A percentile compares a stretch with the other conserved stretches of the same genome.
phyloP scores from a whole-genome alignment of 352 stramenopile species.

The Phytopythium vexans region DNA sequence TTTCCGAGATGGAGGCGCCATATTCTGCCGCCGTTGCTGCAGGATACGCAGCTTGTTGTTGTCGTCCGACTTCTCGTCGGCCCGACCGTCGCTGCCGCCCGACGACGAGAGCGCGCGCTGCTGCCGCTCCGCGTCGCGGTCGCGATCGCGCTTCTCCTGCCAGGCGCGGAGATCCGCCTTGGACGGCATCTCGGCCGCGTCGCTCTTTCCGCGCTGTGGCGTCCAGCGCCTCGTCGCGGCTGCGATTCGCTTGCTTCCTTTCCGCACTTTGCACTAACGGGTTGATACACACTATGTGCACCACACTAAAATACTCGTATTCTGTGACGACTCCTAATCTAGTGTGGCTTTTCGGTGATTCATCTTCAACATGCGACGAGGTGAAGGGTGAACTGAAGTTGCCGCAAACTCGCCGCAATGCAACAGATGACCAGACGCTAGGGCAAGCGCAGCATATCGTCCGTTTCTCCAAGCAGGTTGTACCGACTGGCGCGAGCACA shows the following conservation, averaged over 20 bases:
- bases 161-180: constrained; percentile 27
- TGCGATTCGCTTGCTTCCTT: background rate
- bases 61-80: constrained; percentile 6
- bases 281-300: too few relatives aligned
- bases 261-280: background rate
- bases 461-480: too few relatives aligned
- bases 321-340: too few relatives aligned
- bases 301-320: too few relatives aligned
- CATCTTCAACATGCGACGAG: too few relatives aligned
- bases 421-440: too few relatives aligned
- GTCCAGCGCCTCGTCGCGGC: constrained; percentile 3
- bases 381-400: too few relatives aligned
- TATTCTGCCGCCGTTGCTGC: constrained; percentile 12
- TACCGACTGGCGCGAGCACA: too few relatives aligned
- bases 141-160: constrained; percentile 11
- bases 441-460: too few relatives aligned
- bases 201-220: constrained; percentile 13
- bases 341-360: too few relatives aligned
- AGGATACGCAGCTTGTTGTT: constrained; percentile 5
- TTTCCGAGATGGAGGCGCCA: constrained; percentile 1
- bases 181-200: background rate
- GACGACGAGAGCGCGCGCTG: constrained; percentile 4
- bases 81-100: constrained; percentile 5
- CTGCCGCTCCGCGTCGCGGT: background rate
- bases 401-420: too few relatives aligned